These are phyloP conservation scores for Ottelia alismoides DNA, from an alignment of 106 monocot species.

Conservation along the genomic window DNA sequence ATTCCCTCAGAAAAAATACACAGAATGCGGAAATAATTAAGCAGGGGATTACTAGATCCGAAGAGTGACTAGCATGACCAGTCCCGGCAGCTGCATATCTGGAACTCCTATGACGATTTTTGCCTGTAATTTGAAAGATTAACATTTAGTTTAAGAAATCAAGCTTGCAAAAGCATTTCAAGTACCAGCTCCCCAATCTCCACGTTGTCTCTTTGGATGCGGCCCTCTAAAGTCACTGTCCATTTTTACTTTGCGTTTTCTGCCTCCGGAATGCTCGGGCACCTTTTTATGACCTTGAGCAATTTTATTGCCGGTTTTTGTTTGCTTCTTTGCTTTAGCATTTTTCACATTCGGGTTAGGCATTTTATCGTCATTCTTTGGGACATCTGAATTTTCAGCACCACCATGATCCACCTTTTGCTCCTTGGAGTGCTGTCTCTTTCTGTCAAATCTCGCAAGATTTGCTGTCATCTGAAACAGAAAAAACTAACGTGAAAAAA, in stretches of 20 bases:
- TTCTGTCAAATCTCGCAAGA: constrained; percentile 25
- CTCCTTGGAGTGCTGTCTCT: constrained; percentile 13
- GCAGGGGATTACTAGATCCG: constrained; percentile 28
- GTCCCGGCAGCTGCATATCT: constrained; percentile 19
- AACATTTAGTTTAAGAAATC: no score
- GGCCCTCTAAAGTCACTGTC: constrained; percentile 7
- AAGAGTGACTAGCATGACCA: constrained; percentile 10
- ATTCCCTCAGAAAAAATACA: background rate
- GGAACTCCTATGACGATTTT: no score
- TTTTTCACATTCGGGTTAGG: no score
- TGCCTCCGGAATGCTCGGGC: constrained; percentile 10
- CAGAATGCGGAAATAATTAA: background rate
- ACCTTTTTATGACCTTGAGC: constrained; percentile 14
- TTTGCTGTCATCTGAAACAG: constrained; percentile 25
- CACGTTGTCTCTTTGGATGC: constrained; percentile 25
- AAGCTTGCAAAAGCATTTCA: no score
- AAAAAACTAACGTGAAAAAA: background rate
- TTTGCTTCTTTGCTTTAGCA: no score
- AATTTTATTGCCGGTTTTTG: no score
- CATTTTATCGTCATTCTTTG: no score
- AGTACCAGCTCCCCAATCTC: constrained; percentile 2
- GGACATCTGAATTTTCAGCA: no score
- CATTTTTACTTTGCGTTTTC: constrained; percentile 8
- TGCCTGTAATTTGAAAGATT: no score
- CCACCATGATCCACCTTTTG: no score